These are phyloP conservation scores for Sclerotinia nivalis DNA, from an alignment of 2,329 filamentous ascomycete genomes.

Conservation along the genomic window DNA sequence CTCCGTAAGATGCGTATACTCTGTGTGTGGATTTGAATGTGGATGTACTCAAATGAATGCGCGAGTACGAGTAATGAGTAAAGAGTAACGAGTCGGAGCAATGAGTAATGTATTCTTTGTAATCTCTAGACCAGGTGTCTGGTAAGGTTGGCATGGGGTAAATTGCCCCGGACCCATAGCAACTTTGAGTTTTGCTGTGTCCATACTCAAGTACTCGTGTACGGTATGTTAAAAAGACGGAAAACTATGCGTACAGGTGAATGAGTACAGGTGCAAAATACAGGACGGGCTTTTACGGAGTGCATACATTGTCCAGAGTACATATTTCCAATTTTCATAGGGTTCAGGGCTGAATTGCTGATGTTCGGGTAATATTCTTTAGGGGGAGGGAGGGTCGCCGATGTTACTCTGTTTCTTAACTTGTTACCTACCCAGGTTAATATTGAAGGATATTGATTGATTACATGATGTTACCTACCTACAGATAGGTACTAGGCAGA, in stretches of 20 bases:
- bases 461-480: background rate
- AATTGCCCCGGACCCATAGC: background rate
- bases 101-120: background rate
- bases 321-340: background rate
- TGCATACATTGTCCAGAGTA: background rate
- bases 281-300: too few species aligned
- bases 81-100: background rate
- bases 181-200: background rate
- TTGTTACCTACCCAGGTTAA: background rate
- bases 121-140: background rate
- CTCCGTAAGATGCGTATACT: too few species aligned
- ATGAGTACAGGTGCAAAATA: background rate
- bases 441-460: background rate
- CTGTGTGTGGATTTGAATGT: too few species aligned
- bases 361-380: background rate
- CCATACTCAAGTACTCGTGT: too few species aligned
- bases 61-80: background rate
- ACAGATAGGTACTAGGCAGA: background rate
- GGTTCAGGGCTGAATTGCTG: background rate
- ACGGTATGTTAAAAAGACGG: background rate
- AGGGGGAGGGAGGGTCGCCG: slow-evolving; percentile 2
- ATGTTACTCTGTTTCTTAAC: background rate
- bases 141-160: background rate
- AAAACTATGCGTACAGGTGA: background rate
- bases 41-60: too few species aligned